Evolutionary conservation across 148 eudicot genomes (phyloP).

Genomic region (Vaccinium corymbosum): DNA sequence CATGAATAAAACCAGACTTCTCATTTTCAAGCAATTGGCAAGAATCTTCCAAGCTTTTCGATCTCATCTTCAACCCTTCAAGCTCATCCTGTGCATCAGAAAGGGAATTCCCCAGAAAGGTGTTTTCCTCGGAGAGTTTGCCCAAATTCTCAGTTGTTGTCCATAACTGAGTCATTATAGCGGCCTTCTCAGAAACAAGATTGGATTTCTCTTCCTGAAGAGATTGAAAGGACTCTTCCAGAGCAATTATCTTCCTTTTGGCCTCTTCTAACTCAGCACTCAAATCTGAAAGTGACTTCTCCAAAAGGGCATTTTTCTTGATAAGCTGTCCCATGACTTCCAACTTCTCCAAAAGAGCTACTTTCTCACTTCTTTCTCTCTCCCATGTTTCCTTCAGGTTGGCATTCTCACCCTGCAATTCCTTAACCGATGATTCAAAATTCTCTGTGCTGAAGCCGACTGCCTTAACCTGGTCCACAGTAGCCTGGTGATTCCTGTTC

Average conservation of each 20-base stretch:
- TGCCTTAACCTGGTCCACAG: slow-evolving; percentile 60
- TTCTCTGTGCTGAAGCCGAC: slow-evolving; percentile 57
- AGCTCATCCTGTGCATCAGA: slow-evolving; percentile 70
- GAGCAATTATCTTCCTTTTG: slow-evolving; percentile 53
- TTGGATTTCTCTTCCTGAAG: slow-evolving; percentile 64
- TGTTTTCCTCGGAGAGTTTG: slow-evolving; percentile 65
- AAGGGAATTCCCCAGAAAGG: slow-evolving; percentile 69
- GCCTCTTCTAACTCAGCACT: slow-evolving; percentile 66
- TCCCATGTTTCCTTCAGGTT: slow-evolving; percentile 51
- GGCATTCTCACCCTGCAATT: slow-evolving; percentile 60
- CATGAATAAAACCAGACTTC: slow-evolving; percentile 51
- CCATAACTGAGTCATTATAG: slow-evolving; percentile 55
- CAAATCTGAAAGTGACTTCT: slow-evolving; percentile 67
- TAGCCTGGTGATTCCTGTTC: slow-evolving; percentile 42
- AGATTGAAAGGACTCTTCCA: slow-evolving; percentile 61
- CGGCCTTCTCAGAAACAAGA: slow-evolving; percentile 60
- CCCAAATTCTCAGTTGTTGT: slow-evolving; percentile 66
- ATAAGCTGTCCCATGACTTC: slow-evolving; percentile 66
- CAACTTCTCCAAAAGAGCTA: slow-evolving; percentile 63
- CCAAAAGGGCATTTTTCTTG: slow-evolving; percentile 68
- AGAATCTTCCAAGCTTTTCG: slow-evolving; percentile 65
- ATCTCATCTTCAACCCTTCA: slow-evolving; percentile 60
- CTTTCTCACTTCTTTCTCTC: slow-evolving; percentile 53
- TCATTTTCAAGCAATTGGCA: slow-evolving; percentile 58
- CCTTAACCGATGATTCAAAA: slow-evolving; percentile 60